Conservation (phyloP, 768 basidiomycete genomes). For the Mycena metata region DNA sequence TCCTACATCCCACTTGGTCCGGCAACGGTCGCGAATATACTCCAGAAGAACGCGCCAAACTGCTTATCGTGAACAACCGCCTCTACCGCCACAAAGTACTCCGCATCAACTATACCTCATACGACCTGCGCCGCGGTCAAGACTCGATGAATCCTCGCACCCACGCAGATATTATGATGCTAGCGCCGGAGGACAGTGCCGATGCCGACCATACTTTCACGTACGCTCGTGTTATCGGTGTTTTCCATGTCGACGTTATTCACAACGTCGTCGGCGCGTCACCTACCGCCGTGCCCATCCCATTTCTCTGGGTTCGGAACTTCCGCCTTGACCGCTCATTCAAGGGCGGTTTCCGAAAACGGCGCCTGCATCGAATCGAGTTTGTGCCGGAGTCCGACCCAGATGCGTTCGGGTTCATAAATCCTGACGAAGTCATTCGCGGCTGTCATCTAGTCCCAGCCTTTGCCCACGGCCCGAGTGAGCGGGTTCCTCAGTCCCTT, state of each 20-base stretch:
- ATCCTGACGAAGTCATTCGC: conserved; percentile 55
- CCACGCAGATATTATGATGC: conserved; percentile 50
- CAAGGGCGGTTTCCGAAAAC: conserved; percentile 43
- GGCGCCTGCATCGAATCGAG: conserved; percentile 52
- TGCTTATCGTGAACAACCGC: conserved; percentile 35
- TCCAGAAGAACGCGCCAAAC: conserved; percentile 25
- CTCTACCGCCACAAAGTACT: conserved; percentile 48
- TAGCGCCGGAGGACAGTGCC: conserved; percentile 34
- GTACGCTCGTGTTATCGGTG: conserved; percentile 48
- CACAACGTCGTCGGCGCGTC: conserved; percentile 29
- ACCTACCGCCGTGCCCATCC: conserved; percentile 41
- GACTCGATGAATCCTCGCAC: conserved; percentile 54
- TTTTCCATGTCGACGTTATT: conserved; percentile 47
- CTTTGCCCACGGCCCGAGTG: conserved; percentile 41
- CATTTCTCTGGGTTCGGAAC: conserved; percentile 60
- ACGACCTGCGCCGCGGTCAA: conserved; percentile 55
- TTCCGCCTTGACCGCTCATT: conserved; percentile 46
- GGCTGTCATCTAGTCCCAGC: conserved; percentile 56
- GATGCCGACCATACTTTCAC: conserved; percentile 43
- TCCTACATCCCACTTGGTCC: conserved; percentile 40
- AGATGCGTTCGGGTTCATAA: conserved; percentile 59
- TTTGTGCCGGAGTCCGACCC: conserved; percentile 50
- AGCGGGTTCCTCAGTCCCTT: conserved; percentile 24
- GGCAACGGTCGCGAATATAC: conserved; percentile 45
- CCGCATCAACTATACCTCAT: conserved; percentile 38